Evolutionary conservation across 1,284 basidiomycete genomes (phyloP).

Genomic region (Ganoderma boninense): DNA sequence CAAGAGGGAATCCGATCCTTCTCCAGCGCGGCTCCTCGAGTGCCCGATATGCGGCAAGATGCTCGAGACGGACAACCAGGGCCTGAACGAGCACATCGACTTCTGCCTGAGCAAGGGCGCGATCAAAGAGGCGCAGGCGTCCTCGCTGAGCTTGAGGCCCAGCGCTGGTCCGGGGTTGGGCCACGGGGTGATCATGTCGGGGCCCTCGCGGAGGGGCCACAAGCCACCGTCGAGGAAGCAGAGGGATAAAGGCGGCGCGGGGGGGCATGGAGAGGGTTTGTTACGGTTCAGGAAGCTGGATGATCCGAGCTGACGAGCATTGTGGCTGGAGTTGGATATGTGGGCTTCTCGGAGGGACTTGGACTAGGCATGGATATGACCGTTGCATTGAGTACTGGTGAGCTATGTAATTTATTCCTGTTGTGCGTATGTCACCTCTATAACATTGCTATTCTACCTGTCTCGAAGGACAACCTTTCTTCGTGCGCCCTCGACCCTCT

Average conservation of each 20-base stretch:
- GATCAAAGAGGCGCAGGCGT: slow-evolving; percentile 68
- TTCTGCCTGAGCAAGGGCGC: slow-evolving; percentile 78
- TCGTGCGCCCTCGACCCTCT: no score
- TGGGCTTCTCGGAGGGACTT: not conserved
- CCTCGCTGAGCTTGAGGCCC: slow-evolving; percentile 15
- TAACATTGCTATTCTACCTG: no score
- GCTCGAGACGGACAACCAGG: slow-evolving; percentile 68
- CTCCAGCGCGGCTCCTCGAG: slow-evolving; percentile 35
- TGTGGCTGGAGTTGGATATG: not conserved
- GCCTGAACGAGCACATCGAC: slow-evolving; percentile 78
- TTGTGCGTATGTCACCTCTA: not conserved
- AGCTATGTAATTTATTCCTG: not conserved
- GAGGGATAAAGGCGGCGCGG: not conserved
- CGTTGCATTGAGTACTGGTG: not conserved
- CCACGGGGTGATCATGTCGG: not conserved
- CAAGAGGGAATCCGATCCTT: not conserved
- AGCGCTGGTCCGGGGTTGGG: not conserved
- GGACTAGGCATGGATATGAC: no score
- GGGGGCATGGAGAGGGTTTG: slow-evolving; percentile 17
- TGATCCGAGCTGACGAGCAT: not conserved
- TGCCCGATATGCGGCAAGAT: slow-evolving; percentile 74
- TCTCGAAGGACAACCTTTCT: no score
- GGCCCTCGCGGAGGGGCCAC: not conserved
- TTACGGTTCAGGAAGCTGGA: slow-evolving; percentile 21
- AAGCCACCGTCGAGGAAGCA: slow-evolving; percentile 12